A percentile compares a stretch with the other conserved stretches of the same genome.
These are phyloP conservation scores for Leccinum ochraceum DNA, from an alignment of 768 basidiomycete genomes.

Conservation along the genomic window DNA sequence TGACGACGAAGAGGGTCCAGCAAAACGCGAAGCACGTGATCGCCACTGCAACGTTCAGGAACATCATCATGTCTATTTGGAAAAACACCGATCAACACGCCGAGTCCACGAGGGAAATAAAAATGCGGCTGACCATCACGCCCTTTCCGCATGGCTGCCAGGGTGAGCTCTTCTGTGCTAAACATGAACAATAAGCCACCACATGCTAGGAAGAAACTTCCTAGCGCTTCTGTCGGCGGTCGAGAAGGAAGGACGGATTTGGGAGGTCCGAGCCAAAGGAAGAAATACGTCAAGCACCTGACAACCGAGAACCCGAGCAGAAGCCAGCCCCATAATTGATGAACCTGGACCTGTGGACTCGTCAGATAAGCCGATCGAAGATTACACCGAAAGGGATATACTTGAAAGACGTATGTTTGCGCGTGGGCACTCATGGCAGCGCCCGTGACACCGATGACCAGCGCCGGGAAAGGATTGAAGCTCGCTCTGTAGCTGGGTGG, in stretches of 20 bases:
- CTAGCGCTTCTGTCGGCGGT: constrained; percentile 91
- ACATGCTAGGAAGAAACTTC: constrained; percentile 81
- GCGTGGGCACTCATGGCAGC: constrained; percentile 91
- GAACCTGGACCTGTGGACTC: constrained; percentile 72
- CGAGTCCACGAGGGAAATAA: not conserved
- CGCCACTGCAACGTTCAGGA: constrained; percentile 81
- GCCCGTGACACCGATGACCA: constrained; percentile 93
- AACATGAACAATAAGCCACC: constrained; percentile 91
- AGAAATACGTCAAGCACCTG: constrained; percentile 90
- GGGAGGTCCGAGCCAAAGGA: constrained; percentile 88
- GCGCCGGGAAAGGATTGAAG: constrained; percentile 92
- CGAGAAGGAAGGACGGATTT: constrained; percentile 84
- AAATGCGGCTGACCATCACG: constrained; percentile 62
- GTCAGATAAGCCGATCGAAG: constrained; percentile 8
- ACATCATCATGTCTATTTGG: constrained; percentile 80
- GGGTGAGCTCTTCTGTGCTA: constrained; percentile 85
- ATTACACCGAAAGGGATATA: constrained; percentile 19
- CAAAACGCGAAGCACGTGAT: constrained; percentile 84
- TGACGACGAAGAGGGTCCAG: constrained; percentile 77
- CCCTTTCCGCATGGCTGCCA: constrained; percentile 88
- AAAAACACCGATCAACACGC: constrained; percentile 7
- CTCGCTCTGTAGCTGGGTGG: constrained; percentile 73
- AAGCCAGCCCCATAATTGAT: constrained; percentile 87
- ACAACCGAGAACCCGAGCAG: constrained; percentile 77
- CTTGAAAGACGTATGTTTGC: constrained; percentile 90